Base-by-base conservation (phyloP, 768 basidiomycete genomes). In the Kwoniella dendrophila region DNA sequence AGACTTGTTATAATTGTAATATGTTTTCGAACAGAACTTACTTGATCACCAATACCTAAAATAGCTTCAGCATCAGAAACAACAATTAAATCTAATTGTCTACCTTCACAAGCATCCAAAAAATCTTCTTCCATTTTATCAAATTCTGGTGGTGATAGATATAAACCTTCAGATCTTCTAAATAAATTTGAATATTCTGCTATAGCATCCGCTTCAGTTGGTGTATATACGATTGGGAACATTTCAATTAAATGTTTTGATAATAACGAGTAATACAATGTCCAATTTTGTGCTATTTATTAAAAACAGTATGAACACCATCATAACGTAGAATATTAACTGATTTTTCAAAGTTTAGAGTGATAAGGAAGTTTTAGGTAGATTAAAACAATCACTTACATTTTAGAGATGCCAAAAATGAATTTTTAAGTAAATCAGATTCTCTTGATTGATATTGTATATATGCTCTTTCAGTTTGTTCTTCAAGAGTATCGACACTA, bases 131-230 rank as follows among this genome's bases (percentile, higher is more conserved):
- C 89, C 87, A 92, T 90, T 6, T 81, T 77, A 43, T 89, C 85
- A 63, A 82, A 80, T 63, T 87, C 77, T 0, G 84, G 80, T 63
- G 86, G 86, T 1, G 86, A 83, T 10, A 93, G 80, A 76, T 75
- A 93, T 27, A 92, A 71, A 0, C 92, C 90, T 69, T 91, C 88
- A 57, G 87, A 75, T 54, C 88, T 80, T 34, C 92, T 82, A 79
- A 90, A 93, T 3, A 92, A 81, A 74, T 90, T 88, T 0, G 90
- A 92, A 74, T 92, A 93, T 59, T 88, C 85, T 10, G 87, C 81
- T 58, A 92, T 92, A 0, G 90, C 90, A 48, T 90, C 87, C 4
- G 87, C 89, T 85, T 90, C 71, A 11, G 64, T 63, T 18, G 71
- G 68, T 4, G 64, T 74, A 36, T 73, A 74, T 33, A 72, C 67